Base-by-base conservation (phyloP, 495 filamentous ascomycete species). In the Diplogelasinospora grovesii region DNA sequence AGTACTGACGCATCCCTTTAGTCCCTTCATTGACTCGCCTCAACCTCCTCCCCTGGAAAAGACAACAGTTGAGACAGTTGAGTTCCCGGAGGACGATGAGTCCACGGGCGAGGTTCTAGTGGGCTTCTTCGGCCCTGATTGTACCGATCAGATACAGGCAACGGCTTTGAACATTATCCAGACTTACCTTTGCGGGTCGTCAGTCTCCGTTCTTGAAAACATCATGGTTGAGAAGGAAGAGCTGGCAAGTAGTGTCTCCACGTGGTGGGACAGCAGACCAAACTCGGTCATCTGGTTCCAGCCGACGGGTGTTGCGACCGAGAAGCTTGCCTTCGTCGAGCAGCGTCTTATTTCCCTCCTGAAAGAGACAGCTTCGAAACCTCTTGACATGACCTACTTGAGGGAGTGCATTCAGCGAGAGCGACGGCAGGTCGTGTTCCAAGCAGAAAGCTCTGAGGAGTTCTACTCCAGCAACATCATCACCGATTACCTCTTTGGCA, bases 81-180 rank as follows among this genome's bases (percentile, higher is more conserved):
- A 93, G 43, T 99, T 99, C 50, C 93, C 92, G 0, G 93, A 99
- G 61, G 89, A 95, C 54, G 92, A 99, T 48, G 92, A 99, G 49
- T 87, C 85, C 1, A 82, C 74, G 38, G 92, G 92, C 25, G 89
- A 97, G 54, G 75, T 97, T 29, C 56, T 82, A 36, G 74, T 96
- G 28, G 82, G 71, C 5, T 92, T 92, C 59, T 75, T 97, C 39
- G 92, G 92, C 24, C 93, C 92, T 0, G 70, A 79, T 43, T 85
- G 81, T 59, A 79, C 69, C 44, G 79, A 95, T 53, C 49, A 65
- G 69, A 46, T 73, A 31, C 49, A 61, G 60, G 74, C 70, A 11
- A 77, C 78, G 1, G 93, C 89, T 13, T 49, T 96, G 14, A 81
- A 81, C 50, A 77, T 90, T 28, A 55, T 92, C 4, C 66, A 93